Conservation (phyloP, 257 asterid species). For the Phtheirospermum japonicum region DNA sequence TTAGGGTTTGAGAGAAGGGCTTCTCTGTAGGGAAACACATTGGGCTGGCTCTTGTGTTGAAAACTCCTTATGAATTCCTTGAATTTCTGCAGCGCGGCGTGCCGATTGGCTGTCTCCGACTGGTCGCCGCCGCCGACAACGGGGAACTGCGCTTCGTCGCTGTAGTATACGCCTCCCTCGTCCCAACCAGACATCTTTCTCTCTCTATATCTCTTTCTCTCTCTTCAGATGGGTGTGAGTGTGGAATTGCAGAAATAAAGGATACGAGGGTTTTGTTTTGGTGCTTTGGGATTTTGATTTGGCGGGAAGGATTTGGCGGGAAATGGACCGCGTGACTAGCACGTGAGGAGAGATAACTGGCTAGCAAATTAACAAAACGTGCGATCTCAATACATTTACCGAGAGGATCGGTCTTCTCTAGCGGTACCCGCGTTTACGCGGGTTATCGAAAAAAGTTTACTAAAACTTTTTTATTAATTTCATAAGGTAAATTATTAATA, state of each 20-base stretch:
- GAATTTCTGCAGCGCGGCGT: conserved; percentile 68
- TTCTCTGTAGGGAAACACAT: conserved; percentile 87
- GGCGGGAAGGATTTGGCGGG: conserved; percentile 87
- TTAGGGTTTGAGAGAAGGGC: conserved; percentile 73
- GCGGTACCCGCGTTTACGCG: too few species aligned
- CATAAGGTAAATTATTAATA: too few species aligned
- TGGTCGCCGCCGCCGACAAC: conserved; percentile 55
- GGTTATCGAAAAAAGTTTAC: too few species aligned
- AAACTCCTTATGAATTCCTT: conserved; percentile 88
- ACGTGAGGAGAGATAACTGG: not conserved
- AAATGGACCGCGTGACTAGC: conserved; percentile 32
- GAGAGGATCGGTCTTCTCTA: too few species aligned
- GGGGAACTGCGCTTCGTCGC: conserved; percentile 95
- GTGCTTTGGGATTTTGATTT: conserved; percentile 10
- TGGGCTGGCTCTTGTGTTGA: conserved; percentile 74
- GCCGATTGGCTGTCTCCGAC: conserved; percentile 56
- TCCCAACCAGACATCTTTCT: conserved; percentile 87
- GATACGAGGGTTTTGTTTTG: conserved; percentile 29
- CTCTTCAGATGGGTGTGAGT: conserved; percentile 12
- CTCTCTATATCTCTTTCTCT: conserved; percentile 34
- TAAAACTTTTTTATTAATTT: too few species aligned
- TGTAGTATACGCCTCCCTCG: conserved; percentile 83
- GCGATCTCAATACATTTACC: too few species aligned
- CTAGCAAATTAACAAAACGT: too few species aligned
- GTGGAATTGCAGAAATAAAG: not conserved